Conservation (phyloP, 345 rosid genomes). For the Eucalyptus erythrocorys region DNA sequence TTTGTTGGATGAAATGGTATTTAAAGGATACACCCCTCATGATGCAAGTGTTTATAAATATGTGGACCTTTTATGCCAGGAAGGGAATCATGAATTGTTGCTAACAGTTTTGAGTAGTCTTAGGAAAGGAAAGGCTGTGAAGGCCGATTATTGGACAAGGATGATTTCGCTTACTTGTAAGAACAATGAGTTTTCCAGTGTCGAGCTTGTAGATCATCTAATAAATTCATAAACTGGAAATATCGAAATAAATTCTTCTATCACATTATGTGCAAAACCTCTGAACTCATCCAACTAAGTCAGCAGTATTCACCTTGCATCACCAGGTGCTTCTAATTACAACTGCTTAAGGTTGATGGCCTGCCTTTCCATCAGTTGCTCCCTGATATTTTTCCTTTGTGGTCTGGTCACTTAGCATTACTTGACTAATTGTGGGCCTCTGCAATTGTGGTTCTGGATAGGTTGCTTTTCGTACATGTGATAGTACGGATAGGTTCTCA, state of each 20-base stretch:
- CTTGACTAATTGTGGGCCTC: neutral
- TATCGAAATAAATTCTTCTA: neutral
- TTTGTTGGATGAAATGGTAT: slow-evolving; percentile 74
- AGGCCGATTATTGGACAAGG: slow-evolving; percentile 28
- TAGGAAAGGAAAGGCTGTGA: slow-evolving; percentile 20
- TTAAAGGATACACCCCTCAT: slow-evolving; percentile 60
- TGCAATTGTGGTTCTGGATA: neutral
- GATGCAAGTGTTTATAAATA: slow-evolving; percentile 12
- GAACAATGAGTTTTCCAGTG: neutral
- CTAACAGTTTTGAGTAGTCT: slow-evolving; percentile 23
- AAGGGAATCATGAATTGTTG: slow-evolving; percentile 21
- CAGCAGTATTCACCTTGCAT: neutral
- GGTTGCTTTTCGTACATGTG: neutral
- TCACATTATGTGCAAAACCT: neutral
- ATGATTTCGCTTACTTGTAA: slow-evolving; percentile 11
- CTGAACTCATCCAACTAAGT: neutral
- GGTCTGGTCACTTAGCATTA: neutral
- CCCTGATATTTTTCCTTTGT: neutral
- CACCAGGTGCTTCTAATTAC: neutral
- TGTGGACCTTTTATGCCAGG: slow-evolving; percentile 28
- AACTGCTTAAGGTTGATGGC: neutral
- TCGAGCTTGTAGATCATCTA: slow-evolving; percentile 18
- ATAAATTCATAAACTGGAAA: neutral
- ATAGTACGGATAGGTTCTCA: neutral
- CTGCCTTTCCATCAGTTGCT: neutral